These are phyloP conservation scores for Lithospermum erythrorhizon DNA, from an alignment of 257 asterid genomes.

Conservation along the genomic window DNA sequence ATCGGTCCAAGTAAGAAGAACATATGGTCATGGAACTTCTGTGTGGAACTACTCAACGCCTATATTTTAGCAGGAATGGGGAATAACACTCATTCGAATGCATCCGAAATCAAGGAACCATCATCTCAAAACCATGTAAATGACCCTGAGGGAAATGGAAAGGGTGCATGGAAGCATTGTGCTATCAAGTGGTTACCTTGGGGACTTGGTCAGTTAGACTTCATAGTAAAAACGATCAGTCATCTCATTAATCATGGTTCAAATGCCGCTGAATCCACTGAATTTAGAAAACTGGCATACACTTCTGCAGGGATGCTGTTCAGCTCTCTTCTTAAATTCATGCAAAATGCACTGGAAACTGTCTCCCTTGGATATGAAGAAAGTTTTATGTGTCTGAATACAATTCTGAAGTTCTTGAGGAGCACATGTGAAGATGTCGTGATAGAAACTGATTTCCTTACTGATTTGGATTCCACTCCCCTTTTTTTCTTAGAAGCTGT, in stretches of 20 bases:
- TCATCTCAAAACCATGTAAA: slow-evolving; percentile 14
- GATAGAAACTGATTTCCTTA: slow-evolving; percentile 19
- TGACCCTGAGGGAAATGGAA: slow-evolving; percentile 24
- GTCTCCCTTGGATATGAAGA: slow-evolving; percentile 40
- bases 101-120: slow-evolving; percentile 18
- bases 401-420: slow-evolving; percentile 41
- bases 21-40: slow-evolving; percentile 48
- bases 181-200: slow-evolving; percentile 50
- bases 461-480: slow-evolving; percentile 21
- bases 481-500: slow-evolving; percentile 46
- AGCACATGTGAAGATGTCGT: slow-evolving; percentile 24
- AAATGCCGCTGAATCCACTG: slow-evolving; percentile 19
- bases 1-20: slow-evolving; percentile 40
- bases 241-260: slow-evolving; percentile 37
- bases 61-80: slow-evolving; percentile 34
- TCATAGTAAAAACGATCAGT: slow-evolving; percentile 44
- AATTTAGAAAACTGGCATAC: slow-evolving; percentile 26
- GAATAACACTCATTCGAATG: slow-evolving; percentile 16
- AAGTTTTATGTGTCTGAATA: slow-evolving; percentile 41
- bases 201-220: slow-evolving; percentile 49
- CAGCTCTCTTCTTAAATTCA: slow-evolving; percentile 46
- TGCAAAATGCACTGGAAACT: slow-evolving; percentile 29
- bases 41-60: slow-evolving; percentile 53
- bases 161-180: slow-evolving; percentile 38
- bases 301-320: slow-evolving; percentile 48